phyloP scores from a whole-genome alignment of 768 basidiomycete genomes.

The Collybia mongolica region DNA sequence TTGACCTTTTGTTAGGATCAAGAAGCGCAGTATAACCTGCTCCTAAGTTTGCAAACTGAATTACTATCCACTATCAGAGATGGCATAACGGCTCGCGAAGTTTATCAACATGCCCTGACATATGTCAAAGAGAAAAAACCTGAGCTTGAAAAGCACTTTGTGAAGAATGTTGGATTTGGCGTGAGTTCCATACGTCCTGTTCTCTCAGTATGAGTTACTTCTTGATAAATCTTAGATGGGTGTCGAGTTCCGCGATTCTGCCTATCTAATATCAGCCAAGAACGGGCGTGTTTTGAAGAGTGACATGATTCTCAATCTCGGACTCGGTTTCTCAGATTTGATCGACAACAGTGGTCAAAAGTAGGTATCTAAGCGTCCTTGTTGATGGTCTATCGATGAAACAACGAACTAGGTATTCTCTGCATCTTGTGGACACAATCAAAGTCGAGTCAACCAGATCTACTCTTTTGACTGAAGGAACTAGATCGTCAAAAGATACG shows the following conservation, averaged over 20 bases:
- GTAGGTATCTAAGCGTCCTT: slow-evolving; percentile 36
- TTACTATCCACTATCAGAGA: slow-evolving; percentile 77
- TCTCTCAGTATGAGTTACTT: slow-evolving; percentile 1
- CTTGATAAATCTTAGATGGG: slow-evolving; percentile 62
- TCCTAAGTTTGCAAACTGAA: slow-evolving; percentile 77
- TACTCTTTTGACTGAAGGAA: slow-evolving; percentile 77
- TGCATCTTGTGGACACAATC: slow-evolving; percentile 88
- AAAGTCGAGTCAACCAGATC: slow-evolving; percentile 68
- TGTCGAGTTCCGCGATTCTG: slow-evolving; percentile 90
- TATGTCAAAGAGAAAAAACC: slow-evolving; percentile 78
- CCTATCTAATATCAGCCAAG: slow-evolving; percentile 81
- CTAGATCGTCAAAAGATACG: slow-evolving; percentile 81
- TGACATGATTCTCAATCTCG: slow-evolving; percentile 85
- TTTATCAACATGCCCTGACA: slow-evolving; percentile 74
- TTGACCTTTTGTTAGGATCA: slow-evolving; percentile 61
- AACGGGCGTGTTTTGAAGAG: slow-evolving; percentile 67
- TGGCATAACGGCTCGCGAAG: slow-evolving; percentile 71
- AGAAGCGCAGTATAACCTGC: slow-evolving; percentile 82
- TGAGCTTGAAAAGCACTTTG: slow-evolving; percentile 79
- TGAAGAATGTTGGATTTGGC: slow-evolving; percentile 88
- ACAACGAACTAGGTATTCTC: slow-evolving; percentile 61
- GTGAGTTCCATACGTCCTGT: slow-evolving; percentile 40
- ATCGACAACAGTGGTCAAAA: slow-evolving; percentile 75
- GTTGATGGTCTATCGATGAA: slow-evolving; percentile 1
- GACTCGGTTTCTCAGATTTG: slow-evolving; percentile 83